phyloP scores from a whole-genome alignment of 2,329 filamentous ascomycete genomes.

The Thielaviopsis populi region DNA sequence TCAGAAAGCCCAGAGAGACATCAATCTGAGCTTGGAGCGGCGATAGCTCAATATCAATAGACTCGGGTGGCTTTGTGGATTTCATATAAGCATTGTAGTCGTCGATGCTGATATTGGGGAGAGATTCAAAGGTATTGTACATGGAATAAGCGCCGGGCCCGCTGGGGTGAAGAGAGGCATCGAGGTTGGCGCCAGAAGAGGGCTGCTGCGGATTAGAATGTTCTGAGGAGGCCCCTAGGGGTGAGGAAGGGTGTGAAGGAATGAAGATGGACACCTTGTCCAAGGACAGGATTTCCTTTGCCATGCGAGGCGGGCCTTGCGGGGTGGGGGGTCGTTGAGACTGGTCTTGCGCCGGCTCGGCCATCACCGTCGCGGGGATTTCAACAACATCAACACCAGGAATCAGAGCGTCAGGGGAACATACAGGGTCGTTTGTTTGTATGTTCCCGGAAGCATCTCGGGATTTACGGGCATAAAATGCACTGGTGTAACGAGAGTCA shows the following conservation, averaged over 20 bases:
- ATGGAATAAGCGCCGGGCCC: slow-evolving; percentile 14
- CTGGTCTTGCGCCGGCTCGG: slow-evolving; percentile 1
- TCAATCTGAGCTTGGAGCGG: slow-evolving; percentile 41
- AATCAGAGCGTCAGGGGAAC: background rate
- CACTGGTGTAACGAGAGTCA: background rate
- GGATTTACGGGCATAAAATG: background rate
- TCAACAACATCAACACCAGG: background rate
- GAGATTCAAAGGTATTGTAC: slow-evolving; percentile 11
- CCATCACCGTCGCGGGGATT: background rate
- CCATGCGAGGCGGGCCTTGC: slow-evolving; percentile 5
- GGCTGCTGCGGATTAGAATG: background rate
- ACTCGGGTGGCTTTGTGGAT: slow-evolving; percentile 19
- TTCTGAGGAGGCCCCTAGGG: background rate
- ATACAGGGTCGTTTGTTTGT: background rate
- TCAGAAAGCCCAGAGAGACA: slow-evolving; percentile 39
- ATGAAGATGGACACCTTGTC: slow-evolving; percentile 15
- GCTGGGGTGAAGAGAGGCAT: slow-evolving; percentile 2
- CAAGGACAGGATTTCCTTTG: slow-evolving; percentile 14
- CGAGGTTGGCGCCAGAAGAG: background rate
- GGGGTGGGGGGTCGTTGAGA: slow-evolving; percentile 5
- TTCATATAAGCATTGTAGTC: slow-evolving; percentile 18
- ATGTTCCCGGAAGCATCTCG: background rate
- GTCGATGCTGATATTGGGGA: slow-evolving; percentile 7
- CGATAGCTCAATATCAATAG: slow-evolving; percentile 37
- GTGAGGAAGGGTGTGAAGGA: slow-evolving; percentile 5